These are phyloP conservation scores for Paxillus ammoniavirescens DNA, from an alignment of 768 basidiomycete species.

Conservation along the genomic window DNA sequence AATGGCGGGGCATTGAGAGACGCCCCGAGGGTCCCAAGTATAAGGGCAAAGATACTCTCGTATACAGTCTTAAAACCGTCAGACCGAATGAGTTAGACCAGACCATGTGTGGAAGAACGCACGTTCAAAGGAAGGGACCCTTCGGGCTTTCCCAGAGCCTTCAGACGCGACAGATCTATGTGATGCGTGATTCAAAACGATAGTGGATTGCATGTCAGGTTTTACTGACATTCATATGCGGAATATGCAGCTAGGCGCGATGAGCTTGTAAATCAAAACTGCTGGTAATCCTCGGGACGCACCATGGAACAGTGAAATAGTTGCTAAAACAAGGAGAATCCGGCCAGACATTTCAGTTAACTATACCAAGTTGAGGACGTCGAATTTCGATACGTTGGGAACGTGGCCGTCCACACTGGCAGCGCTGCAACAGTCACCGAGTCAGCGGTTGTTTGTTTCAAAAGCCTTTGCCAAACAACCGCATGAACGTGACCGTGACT, in stretches of 20 bases:
- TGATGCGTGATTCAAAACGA: conserved; percentile 3
- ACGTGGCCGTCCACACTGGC: no score
- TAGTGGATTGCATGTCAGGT: conserved; percentile 4
- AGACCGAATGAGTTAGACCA: background rate
- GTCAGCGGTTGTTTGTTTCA: conserved; percentile 5
- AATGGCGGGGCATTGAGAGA: conserved; percentile 64
- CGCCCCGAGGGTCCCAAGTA: conserved; percentile 72
- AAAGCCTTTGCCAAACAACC: conserved; percentile 13
- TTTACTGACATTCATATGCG: conserved; percentile 68
- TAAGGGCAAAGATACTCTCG: conserved; percentile 61
- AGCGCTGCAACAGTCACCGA: no score
- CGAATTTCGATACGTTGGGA: no score
- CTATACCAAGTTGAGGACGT: background rate
- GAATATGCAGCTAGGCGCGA: conserved; percentile 67
- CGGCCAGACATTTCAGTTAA: conserved; percentile 44
- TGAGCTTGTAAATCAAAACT: background rate
- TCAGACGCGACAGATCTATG: conserved; percentile 72
- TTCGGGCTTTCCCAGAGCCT: conserved; percentile 72
- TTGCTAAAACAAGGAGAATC: conserved; percentile 45
- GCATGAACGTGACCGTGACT: no score
- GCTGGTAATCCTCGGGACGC: conserved; percentile 6
- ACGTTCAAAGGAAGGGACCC: conserved; percentile 66
- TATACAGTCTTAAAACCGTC: conserved; percentile 52
- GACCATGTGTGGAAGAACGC: conserved; percentile 14
- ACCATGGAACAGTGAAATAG: conserved; percentile 56